Evolutionary conservation across 176 grass and related monocot genomes (phyloP), one percentile per base, ranked within the genome.

Genomic region (Phoenix roebelenii): DNA sequence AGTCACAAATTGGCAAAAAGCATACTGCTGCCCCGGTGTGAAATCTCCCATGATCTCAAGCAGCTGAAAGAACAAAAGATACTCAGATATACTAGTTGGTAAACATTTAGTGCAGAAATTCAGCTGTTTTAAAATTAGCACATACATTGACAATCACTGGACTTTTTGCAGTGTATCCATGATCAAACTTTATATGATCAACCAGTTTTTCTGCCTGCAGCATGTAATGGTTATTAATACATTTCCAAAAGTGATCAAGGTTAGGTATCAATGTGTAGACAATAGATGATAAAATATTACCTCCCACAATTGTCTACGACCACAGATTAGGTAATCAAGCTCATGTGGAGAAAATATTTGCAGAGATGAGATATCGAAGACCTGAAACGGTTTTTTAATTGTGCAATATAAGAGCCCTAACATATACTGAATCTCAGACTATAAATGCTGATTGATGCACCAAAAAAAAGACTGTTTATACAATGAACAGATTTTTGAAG

Each of bases 151-250:
- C 58, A 71, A 95, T 83, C 51, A 77, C 68, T n/a, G 77, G 90
- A 71, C 90, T 95, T 57, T 83, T 95, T 12, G 83, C 69, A 63
- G 90, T 95, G 66, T 89, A 95, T 44, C 90, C 90, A 89, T 95
- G 90, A 77, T 95, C 90, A 20, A 95, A 95, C 68, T 95, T 95
- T 29, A 95, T 95, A 76, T 95, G 58, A 20, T 95, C 90, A 7
- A 81, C 82, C 7, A 95, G 76, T 49, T 76, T 78, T 3, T 89
- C 90, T 3, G 82, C 24, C 90, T 95, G 79, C 67, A 71, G 49
- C 16, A 60, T 55, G 30, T 65, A 52, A 49, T 15, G 63, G 61
- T 52, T 17, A 24, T 72, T 63, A 64, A 44, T 44, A 44, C 35
- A 44, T 44, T 44, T 1, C 35, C 35, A 44, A 44, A 44, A 12